Evolutionary conservation across 306 rosid species (phyloP).

Genomic region (Arachis stenosperma): DNA sequence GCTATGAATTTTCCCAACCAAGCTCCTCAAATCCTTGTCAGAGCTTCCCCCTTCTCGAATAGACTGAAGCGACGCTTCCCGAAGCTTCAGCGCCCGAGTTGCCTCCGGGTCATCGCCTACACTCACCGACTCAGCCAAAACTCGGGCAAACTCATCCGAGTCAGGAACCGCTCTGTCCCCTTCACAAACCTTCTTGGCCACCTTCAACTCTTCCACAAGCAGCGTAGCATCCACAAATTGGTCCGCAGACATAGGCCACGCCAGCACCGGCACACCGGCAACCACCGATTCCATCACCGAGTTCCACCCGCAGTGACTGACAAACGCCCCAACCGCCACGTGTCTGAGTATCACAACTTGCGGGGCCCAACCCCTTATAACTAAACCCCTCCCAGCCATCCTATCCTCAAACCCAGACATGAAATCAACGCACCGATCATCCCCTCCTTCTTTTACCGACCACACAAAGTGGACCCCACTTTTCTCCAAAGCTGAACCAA

Average conservation of each 20-base stretch:
- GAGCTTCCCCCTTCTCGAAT: slow-evolving; percentile 49
- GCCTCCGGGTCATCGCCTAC: not conserved
- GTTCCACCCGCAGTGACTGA: slow-evolving; percentile 70
- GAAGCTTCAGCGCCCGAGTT: slow-evolving; percentile 7
- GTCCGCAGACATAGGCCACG: slow-evolving; percentile 59
- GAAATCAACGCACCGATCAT: not conserved
- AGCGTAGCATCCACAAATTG: slow-evolving; percentile 49
- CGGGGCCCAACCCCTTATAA: slow-evolving; percentile 62
- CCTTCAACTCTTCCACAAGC: slow-evolving; percentile 50
- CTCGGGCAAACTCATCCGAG: slow-evolving; percentile 32
- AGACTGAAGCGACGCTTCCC: slow-evolving; percentile 39
- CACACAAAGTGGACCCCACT: slow-evolving; percentile 59
- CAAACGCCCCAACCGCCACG: slow-evolving; percentile 46
- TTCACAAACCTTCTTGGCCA: slow-evolving; percentile 44
- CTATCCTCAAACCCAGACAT: slow-evolving; percentile 38
- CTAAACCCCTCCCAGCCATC: slow-evolving; percentile 40
- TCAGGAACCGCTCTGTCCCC: slow-evolving; percentile 39
- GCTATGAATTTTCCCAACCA: slow-evolving; percentile 5
- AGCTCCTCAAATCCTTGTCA: slow-evolving; percentile 16
- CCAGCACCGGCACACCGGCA: slow-evolving; percentile 46
- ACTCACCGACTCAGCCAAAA: slow-evolving; percentile 43
- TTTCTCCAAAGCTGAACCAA: slow-evolving; percentile 41
- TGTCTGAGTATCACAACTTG: slow-evolving; percentile 48
- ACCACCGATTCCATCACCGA: slow-evolving; percentile 48
- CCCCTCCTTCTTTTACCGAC: slow-evolving; percentile 41